phyloP scores from a whole-genome alignment of 1,284 basidiomycete genomes.

The Leccinum subrobustum region DNA sequence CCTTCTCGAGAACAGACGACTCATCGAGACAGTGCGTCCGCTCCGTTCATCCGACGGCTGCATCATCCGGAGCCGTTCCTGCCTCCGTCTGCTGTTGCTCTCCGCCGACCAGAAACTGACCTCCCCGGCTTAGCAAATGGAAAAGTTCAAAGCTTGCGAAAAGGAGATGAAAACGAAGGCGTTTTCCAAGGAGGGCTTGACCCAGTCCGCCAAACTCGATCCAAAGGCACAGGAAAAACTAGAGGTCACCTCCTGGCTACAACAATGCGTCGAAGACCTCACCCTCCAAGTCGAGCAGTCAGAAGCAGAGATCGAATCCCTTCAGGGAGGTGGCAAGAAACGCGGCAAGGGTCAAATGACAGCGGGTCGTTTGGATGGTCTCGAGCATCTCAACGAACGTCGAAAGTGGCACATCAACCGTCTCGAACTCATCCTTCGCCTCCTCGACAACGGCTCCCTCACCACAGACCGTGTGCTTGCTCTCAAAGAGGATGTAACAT shows the following conservation, averaged over 20 bases:
- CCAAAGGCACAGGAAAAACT: slow-evolving; percentile 97
- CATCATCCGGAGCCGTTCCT: slow-evolving; percentile 6
- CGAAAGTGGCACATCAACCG: slow-evolving; percentile 94
- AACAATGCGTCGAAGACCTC: slow-evolving; percentile 88
- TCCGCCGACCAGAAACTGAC: slow-evolving; percentile 11
- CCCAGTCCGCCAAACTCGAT: slow-evolving; percentile 91
- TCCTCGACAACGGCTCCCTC: slow-evolving; percentile 94
- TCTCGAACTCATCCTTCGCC: slow-evolving; percentile 89
- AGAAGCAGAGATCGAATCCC: slow-evolving; percentile 94
- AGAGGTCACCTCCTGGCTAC: slow-evolving; percentile 87
- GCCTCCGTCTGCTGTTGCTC: slow-evolving; percentile 2
- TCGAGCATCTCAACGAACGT: slow-evolving; percentile 91
- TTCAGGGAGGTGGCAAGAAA: slow-evolving; percentile 83
- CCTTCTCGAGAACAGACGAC: slow-evolving; percentile 88
- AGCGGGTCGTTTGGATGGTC: slow-evolving; percentile 74
- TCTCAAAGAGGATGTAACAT: slow-evolving; percentile 94
- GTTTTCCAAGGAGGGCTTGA: slow-evolving; percentile 98
- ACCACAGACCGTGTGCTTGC: slow-evolving; percentile 77
- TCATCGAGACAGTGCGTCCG: slow-evolving; percentile 93
- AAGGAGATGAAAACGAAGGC: slow-evolving; percentile 99
- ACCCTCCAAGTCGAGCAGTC: slow-evolving; percentile 91
- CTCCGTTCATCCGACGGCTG: neutral
- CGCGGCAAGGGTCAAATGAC: slow-evolving; percentile 68
- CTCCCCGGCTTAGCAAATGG: slow-evolving; percentile 85
- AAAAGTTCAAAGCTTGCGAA: slow-evolving; percentile 99